Base-by-base conservation (phyloP, 1,139 yeast genomes). In the Protomyces pachydermus region DNA sequence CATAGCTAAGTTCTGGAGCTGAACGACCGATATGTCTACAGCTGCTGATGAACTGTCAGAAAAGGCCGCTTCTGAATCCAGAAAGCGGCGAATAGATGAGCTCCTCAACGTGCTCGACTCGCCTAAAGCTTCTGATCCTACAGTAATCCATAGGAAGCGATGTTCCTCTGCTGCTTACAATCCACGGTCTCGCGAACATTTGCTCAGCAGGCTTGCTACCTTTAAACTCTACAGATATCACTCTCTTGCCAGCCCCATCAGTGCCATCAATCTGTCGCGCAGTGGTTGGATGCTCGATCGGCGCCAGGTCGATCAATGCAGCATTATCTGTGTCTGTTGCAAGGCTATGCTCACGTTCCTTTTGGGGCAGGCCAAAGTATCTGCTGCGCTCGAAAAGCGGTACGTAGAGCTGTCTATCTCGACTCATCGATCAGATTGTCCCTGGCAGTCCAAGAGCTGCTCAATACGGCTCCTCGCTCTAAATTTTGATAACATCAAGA, bases 201-300 rank as follows among this genome's bases (percentile, higher is more conserved):
- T 58, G 32, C 38, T 37, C 6, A n/a, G 18, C 1, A 54, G 62
- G 32, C 48, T 58, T 1, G 3, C 25, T 8, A 52, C 62, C 20
- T 52, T 51, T 52, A 50, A 55, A 1, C 45, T 23, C 16, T 58
- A 28, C 56, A 25, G 25, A 6, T 51, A 35, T 34, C 62, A 58
- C 23, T 16, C 56, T n/a, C 8, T 53, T 9, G 16, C 20, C 5
- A 51, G 56, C 16, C 62, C 53, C 12, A 38, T 58, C 32, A 52
- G 45, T 42, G 62, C 62, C 23, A 38, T 50, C 23, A 28, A 16
- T 16, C 45, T 51, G 14, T 51, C 62, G 20, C 39, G 56, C 3
- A 14, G 14, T 37, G 62, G 62, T 2, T 58, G 62, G 62, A 16
- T 38, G n/a, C 56, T 38, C 2, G 56, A 23, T 18, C 20, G 35